A percentile compares a stretch with the other conserved stretches of the same genome.
Conservation (phyloP, 2,329 filamentous ascomycete species). For the Cytospora chrysosperma region DNA sequence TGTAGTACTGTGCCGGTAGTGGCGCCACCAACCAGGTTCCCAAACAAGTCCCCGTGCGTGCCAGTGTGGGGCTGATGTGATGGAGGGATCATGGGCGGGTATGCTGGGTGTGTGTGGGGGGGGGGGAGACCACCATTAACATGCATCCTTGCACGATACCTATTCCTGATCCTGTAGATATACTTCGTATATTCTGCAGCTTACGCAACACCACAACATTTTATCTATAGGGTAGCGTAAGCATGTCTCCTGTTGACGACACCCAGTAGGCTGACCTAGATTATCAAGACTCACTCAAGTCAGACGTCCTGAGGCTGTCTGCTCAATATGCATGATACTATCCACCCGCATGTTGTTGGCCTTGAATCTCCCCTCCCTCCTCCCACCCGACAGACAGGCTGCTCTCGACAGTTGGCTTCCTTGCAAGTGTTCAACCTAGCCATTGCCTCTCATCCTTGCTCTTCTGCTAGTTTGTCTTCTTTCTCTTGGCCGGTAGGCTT, state of each 20-base stretch:
- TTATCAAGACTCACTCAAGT: background rate
- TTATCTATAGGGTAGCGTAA: too few relatives aligned
- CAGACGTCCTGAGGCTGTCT: background rate
- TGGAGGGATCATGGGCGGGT: background rate
- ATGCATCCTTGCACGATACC: background rate
- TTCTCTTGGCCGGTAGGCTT: background rate
- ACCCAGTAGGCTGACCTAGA: background rate
- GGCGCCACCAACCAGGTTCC: slow-evolving; percentile 10
- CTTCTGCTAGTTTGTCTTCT: background rate
- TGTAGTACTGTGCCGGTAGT: background rate
- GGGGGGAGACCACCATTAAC: background rate
- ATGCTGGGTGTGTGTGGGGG: too few relatives aligned
- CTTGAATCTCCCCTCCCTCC: background rate
- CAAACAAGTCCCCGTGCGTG: slow-evolving; percentile 8
- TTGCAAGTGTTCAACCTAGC: background rate
- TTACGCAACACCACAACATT: too few relatives aligned
- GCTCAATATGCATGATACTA: background rate
- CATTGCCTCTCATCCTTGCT: background rate
- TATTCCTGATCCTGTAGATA: too few relatives aligned
- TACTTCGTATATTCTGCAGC: too few relatives aligned
- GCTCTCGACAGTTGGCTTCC: background rate
- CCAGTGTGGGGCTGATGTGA: background rate
- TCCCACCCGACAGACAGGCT: background rate
- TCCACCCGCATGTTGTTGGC: background rate
- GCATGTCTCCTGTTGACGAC: background rate